Percentiles rank a stretch among this genome's conserved stretches.
These are phyloP conservation scores for Thelephora ganbajun DNA, from an alignment of 768 basidiomycete genomes.

Conservation along the genomic window DNA sequence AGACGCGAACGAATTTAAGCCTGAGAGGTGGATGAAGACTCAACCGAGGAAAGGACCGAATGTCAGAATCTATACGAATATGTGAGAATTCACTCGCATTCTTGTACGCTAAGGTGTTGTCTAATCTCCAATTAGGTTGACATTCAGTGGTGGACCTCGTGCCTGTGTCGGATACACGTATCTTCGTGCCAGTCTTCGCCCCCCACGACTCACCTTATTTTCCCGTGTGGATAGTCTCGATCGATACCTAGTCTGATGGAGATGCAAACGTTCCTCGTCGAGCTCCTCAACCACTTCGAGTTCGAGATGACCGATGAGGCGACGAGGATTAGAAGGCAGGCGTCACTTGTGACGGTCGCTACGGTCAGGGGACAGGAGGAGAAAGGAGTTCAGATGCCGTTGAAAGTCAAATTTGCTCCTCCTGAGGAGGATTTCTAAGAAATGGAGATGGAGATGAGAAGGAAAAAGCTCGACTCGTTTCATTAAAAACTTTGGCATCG, in stretches of 20 bases:
- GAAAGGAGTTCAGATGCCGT: conserved; percentile 19
- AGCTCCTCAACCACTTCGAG: conserved; percentile 39
- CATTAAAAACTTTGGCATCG: too few species aligned
- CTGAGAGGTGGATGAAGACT: conserved; percentile 15
- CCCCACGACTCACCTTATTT: not conserved
- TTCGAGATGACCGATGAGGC: conserved; percentile 22
- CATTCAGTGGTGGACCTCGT: not conserved
- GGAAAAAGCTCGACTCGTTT: too few species aligned
- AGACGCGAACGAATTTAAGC: conserved; percentile 17
- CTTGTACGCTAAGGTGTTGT: not conserved
- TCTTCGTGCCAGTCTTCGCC: not conserved
- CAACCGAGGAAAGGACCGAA: conserved; percentile 22
- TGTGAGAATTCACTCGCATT: too few species aligned
- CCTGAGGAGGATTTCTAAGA: too few species aligned
- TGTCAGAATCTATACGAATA: conserved; percentile 29
- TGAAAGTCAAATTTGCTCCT: conserved; percentile 7
- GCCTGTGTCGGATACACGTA: not conserved
- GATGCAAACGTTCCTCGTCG: conserved; percentile 45
- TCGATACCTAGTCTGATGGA: conserved; percentile 21
- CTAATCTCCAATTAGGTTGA: not conserved
- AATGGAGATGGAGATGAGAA: too few species aligned
- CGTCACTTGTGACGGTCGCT: conserved; percentile 19
- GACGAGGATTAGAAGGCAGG: conserved; percentile 16
- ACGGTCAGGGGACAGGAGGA: conserved; percentile 20
- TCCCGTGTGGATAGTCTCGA: not conserved